Evolutionary conservation across 2,329 filamentous ascomycete genomes (phyloP), one percentile per base, ranked within the genome.

Genomic region (Hypoxylon sp.): DNA sequence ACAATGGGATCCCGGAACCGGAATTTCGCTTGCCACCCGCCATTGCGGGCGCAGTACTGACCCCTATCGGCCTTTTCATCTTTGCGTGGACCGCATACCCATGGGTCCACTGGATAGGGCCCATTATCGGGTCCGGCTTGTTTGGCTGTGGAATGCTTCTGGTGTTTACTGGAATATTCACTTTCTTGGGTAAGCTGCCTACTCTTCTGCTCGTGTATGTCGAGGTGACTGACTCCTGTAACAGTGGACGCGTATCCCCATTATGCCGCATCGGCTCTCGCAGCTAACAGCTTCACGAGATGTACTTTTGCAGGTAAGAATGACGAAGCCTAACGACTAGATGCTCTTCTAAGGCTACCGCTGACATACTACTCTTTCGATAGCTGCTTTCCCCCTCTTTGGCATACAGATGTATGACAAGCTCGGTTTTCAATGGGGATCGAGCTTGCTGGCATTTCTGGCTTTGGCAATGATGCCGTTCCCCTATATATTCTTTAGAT

Each of bases 1-100:
- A 82, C 57, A 68, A 76, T 52, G 85, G 83, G 4, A 79, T 83
- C 45, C 88, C 86, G 57, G 91, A 97, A 79, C 93, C 94, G 7
- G 94, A 97, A 76, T 96, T 89, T 77, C 86, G 92, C 59, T 82
- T 97, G 27, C 90, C 91, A 5, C 86, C 91, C 27, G 85, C 87
- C 17, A 89, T 93, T 48, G 72, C 81, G 6, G 94, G 93, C n/a
- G 87, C 87, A 0, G 75, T 92, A 40, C 75, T 96, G 8, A 91
- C 95, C 26, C 91, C 92, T 4, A 79, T 90, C 53, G 91, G 91
- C 5, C 77, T 98, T 13, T 96, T 97, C 74, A 89, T 91, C 76
- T 97, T 97, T 75, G 92, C 86, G 7, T 97, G 92, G 90, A 92
- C 90, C 3, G 89, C 89, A 11, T 93, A 88, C 72, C 74, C 87